Conservation (phyloP, 805 yeast species). For the Henningerozyma blattae region DNA sequence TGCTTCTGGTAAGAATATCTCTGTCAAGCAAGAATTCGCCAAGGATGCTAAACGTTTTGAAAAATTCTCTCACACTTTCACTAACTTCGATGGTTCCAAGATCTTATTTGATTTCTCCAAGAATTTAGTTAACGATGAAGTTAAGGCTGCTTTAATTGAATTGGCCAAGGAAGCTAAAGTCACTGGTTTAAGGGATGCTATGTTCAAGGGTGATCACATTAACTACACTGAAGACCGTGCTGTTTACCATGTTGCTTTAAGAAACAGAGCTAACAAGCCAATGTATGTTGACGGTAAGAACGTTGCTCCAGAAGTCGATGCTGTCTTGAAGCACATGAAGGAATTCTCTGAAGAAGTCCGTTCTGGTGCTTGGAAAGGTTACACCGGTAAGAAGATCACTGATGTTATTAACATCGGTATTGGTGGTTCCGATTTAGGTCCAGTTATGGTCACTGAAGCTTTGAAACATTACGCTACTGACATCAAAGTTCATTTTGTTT, state of each 20-base stretch:
- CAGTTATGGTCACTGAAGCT: conserved; percentile 99
- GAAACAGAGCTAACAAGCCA: conserved; percentile 78
- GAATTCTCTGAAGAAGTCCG: conserved; percentile 85
- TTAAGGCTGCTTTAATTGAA: conserved; percentile 50
- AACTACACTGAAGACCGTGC: conserved; percentile 95
- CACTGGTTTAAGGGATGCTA: conserved; percentile 73
- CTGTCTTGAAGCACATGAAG: conserved; percentile 90
- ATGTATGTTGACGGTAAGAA: conserved; percentile 85
- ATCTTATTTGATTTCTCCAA: conserved; percentile 92
- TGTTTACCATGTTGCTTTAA: conserved; percentile 90
- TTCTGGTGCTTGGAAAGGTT: conserved; percentile 93
- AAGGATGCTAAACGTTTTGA: conserved; percentile 64
- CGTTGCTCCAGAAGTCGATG: conserved; percentile 85
- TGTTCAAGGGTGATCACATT: conserved; percentile 90
- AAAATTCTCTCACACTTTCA: conserved; percentile 66
- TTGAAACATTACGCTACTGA: conserved; percentile 77
- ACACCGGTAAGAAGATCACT: conserved; percentile 87
- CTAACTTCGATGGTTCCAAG: conserved; percentile 77
- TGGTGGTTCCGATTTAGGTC: conserved; percentile 98
- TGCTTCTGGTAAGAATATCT: conserved; percentile 53
- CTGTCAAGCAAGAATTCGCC: conserved; percentile 67
- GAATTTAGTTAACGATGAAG: conserved; percentile 82
- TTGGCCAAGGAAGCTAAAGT: conserved; percentile 88
- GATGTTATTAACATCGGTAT: conserved; percentile 96
- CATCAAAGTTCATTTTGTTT: conserved; percentile 80